Base-by-base conservation (phyloP, 2,329 filamentous ascomycete genomes). In the Aspergillus clavatus region DNA sequence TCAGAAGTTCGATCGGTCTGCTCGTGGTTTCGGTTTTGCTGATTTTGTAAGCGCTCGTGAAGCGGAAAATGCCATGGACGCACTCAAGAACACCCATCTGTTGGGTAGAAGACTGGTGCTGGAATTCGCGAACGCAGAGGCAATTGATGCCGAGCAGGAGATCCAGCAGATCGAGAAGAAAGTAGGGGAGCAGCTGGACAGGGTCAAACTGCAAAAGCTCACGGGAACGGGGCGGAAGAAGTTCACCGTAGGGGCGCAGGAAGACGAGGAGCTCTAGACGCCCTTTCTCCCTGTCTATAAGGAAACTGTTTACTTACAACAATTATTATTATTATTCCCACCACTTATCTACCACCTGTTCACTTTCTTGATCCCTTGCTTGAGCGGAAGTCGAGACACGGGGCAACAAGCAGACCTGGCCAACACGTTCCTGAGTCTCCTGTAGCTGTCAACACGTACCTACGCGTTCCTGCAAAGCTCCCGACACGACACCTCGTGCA, bases 151-250 rank as follows among this genome's bases (percentile, higher is more conserved):
- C 3, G 93, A 98, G 73, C 89, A 90, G 70, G 90, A 97, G 72
- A 93, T 98, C 64, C 84, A 87, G 66, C 91, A 89, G 74, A 95
- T 98, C 86, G 88, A 95, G 72, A 87, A 87, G 78, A 98, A 96
- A 78, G 86, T 94, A 63, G 87, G 87, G 51, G 82, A 84, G 49
- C 91, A 97, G 72, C 81, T 87, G 67, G 87, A 94, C 73, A 93
- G 90, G 72, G 86, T 97, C 61, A 87, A 87, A 58, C 75, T 95
- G 62, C 89, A 95, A 72, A 84, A 89, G 67, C 83, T 97, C 63
- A 91, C 86, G 53, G 87, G 86, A 59, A 80, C 80, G 63, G 87
- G 86, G 47, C 70, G 90, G 62, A 89, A 85, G 71, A 95, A 88
- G 76, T 89, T 97, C 74, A 90, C 84, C 72, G 84, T 95, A 73